Evolutionary conservation across 2,329 filamentous ascomycete species (phyloP).

Genomic region (Biscogniauxia marginata): DNA sequence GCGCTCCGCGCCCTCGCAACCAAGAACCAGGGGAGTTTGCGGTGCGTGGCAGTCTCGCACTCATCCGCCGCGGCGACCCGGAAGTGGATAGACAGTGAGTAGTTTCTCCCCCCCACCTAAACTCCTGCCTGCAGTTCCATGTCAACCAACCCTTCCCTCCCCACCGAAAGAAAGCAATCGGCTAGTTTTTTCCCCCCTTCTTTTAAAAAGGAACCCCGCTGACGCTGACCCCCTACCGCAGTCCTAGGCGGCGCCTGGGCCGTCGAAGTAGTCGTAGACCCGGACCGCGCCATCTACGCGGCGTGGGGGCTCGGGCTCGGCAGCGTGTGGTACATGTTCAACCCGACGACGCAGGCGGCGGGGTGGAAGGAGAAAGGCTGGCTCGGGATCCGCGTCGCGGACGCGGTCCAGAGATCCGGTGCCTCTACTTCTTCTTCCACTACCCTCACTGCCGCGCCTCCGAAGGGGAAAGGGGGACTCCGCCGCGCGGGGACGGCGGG

Average conservation of each 20-base stretch:
- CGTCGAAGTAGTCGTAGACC: slow-evolving; percentile 55
- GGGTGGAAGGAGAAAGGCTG: slow-evolving; percentile 55
- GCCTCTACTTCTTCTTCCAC: slow-evolving; percentile 1
- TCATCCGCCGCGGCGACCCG: slow-evolving; percentile 54
- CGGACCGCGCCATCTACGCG: slow-evolving; percentile 56
- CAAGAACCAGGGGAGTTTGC: slow-evolving; percentile 46
- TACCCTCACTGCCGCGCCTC: slow-evolving; percentile 32
- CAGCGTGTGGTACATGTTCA: slow-evolving; percentile 51
- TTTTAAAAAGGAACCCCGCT: too few relatives aligned
- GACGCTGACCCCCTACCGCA: too few relatives aligned
- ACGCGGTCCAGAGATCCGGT: slow-evolving; percentile 41
- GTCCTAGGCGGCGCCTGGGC: slow-evolving; percentile 57
- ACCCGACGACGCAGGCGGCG: slow-evolving; percentile 51
- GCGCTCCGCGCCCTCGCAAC: slow-evolving; percentile 54
- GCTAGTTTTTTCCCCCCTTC: neutral
- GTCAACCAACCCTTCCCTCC: too few relatives aligned
- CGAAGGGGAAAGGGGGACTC: slow-evolving; percentile 31
- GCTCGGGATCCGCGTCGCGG: slow-evolving; percentile 51
- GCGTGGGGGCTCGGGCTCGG: slow-evolving; percentile 57
- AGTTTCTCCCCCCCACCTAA: neutral
- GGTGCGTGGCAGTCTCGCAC: slow-evolving; percentile 60
- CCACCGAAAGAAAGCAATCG: too few relatives aligned
- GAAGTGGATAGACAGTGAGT: slow-evolving; percentile 45
- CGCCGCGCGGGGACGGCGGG: slow-evolving; percentile 34
- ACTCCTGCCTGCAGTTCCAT: too few relatives aligned